Percentiles rank a stretch among this genome's conserved stretches.
phyloP scores from a whole-genome alignment of 1,284 basidiomycete genomes.

The Ustilago nuda region DNA sequence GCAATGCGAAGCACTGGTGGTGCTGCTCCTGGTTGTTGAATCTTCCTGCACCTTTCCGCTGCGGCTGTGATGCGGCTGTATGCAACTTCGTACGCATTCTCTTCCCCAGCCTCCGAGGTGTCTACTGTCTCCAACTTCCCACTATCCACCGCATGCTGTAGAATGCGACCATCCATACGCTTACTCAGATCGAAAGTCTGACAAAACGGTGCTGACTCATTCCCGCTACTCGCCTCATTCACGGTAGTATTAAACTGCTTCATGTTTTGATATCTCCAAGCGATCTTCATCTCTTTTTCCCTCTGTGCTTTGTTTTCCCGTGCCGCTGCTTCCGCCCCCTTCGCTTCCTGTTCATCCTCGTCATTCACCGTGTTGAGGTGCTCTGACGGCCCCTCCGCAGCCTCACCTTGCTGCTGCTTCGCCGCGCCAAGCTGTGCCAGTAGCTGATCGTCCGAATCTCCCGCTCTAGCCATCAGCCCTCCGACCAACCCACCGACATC shows the following conservation, averaged over 20 bases:
- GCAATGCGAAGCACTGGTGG: conserved; percentile 56
- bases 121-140: conserved; percentile 35
- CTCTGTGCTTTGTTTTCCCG: conserved; percentile 12
- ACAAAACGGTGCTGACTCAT: conserved; percentile 73
- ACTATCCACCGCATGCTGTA: conserved; percentile 43
- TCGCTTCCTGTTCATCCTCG: conserved; percentile 15
- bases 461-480: conserved; percentile 60
- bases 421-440: conserved; percentile 18
- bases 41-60: conserved; percentile 25
- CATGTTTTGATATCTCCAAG: conserved; percentile 94
- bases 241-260: conserved; percentile 90
- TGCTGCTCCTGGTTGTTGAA: neutral
- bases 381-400: conserved; percentile 25
- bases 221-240: conserved; percentile 27
- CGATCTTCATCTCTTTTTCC: conserved; percentile 70
- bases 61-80: conserved; percentile 37
- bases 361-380: conserved; percentile 31
- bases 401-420: neutral
- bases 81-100: conserved; percentile 29
- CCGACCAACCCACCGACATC: conserved; percentile 71
- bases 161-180: conserved; percentile 45
- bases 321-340: neutral
- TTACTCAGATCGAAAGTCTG: conserved; percentile 78
- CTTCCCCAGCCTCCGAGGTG: conserved; percentile 10
- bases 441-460: conserved; percentile 41